Percentiles rank a stretch among this genome's conserved stretches.
These are phyloP conservation scores for Amauroascus verrucosus DNA, from an alignment of 2,329 filamentous ascomycete species.

Conservation along the genomic window DNA sequence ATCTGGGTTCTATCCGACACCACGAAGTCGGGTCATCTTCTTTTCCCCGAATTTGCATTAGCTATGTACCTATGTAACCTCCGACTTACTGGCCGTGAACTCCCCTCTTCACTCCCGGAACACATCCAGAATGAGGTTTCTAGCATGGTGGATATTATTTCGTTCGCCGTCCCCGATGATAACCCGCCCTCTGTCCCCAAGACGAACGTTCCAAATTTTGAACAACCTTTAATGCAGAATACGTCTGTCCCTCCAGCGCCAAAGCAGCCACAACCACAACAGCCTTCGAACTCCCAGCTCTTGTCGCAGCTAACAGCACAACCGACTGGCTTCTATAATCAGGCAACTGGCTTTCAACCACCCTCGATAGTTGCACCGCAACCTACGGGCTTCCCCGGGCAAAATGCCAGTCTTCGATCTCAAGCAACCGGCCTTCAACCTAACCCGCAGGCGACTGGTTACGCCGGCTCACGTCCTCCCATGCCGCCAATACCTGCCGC, in stretches of 20 bases:
- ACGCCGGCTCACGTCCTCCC: constrained; percentile 66
- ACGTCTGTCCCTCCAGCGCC: constrained; percentile 41
- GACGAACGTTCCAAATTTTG: constrained; percentile 63
- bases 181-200: constrained; percentile 43
- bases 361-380: constrained; percentile 35
- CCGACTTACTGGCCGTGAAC: constrained; percentile 72
- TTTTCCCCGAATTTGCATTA: constrained; percentile 94
- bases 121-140: constrained; percentile 92
- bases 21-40: constrained; percentile 86
- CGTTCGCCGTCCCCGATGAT: constrained; percentile 79
- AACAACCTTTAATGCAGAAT: constrained; percentile 43
- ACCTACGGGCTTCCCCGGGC: constrained; percentile 36
- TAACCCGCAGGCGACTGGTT: constrained; percentile 67
- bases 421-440: constrained; percentile 63
- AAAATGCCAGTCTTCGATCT: constrained; percentile 47
- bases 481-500: constrained; percentile 73
- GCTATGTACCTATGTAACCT: constrained; percentile 98
- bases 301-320: constrained; percentile 48
- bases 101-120: constrained; percentile 68
- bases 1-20: constrained; percentile 96
- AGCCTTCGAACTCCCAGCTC: constrained; percentile 58
- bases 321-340: constrained; percentile 42
- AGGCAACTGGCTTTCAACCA: constrained; percentile 60
- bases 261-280: constrained; percentile 59
- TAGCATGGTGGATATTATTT: constrained; percentile 99